Percentiles rank a stretch among this genome's conserved stretches.
phyloP scores from a whole-genome alignment of 2,329 filamentous ascomycete species.

The Leptographium galeiforme region DNA sequence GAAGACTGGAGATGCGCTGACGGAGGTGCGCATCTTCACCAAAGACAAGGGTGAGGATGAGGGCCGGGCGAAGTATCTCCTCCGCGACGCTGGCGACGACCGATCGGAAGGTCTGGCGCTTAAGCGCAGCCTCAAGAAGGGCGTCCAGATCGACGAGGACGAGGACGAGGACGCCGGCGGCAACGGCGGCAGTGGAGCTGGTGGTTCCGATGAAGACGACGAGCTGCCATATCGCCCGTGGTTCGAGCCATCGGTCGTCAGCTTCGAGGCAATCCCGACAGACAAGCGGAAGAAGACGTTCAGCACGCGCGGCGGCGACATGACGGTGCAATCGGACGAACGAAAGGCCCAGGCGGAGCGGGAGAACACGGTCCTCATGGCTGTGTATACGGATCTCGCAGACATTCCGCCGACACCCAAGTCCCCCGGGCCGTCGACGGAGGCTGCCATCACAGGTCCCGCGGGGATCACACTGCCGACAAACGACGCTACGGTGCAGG shows the following conservation, averaged over 20 bases:
- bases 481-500: slow-evolving; percentile 27
- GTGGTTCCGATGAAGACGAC: slow-evolving; percentile 34
- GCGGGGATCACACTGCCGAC: slow-evolving; percentile 20
- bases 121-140: slow-evolving; percentile 38
- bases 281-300: slow-evolving; percentile 34
- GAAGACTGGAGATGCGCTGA: slow-evolving; percentile 53
- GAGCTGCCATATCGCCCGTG: slow-evolving; percentile 40
- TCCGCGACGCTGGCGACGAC: slow-evolving; percentile 59
- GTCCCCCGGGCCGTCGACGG: slow-evolving; percentile 26
- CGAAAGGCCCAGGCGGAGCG: slow-evolving; percentile 41
- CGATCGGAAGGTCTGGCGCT: slow-evolving; percentile 59
- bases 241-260: slow-evolving; percentile 30
- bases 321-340: slow-evolving; percentile 39
- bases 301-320: slow-evolving; percentile 38
- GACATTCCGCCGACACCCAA: slow-evolving; percentile 45
- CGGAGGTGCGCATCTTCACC: slow-evolving; percentile 54
- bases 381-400: slow-evolving; percentile 37
- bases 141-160: slow-evolving; percentile 2
- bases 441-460: not conserved
- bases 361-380: slow-evolving; percentile 47
- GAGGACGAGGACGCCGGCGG: slow-evolving; percentile 36
- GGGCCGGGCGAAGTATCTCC: slow-evolving; percentile 52
- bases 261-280: slow-evolving; percentile 33
- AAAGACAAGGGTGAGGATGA: slow-evolving; percentile 64
- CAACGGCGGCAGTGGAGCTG: not conserved